These are phyloP conservation scores for Liriodendron chinense DNA, from an alignment of 164 flowering plant species.

Conservation along the genomic window DNA sequence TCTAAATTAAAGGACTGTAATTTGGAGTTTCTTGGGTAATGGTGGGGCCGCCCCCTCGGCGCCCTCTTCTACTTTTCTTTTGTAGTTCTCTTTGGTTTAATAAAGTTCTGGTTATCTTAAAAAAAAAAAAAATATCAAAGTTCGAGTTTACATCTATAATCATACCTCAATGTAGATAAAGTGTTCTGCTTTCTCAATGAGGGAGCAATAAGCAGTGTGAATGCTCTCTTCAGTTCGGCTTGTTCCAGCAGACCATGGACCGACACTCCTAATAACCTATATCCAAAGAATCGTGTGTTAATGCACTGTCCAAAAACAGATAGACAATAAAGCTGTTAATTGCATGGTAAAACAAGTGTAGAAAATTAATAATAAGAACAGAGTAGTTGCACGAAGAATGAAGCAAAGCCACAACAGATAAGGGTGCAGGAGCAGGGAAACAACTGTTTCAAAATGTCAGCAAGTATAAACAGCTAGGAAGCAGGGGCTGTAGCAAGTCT, in stretches of 20 bases:
- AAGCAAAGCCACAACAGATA: no score
- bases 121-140: not conserved
- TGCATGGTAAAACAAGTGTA: not conserved
- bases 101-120: no score
- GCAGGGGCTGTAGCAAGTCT: no score
- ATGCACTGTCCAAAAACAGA: not conserved
- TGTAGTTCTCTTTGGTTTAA: no score
- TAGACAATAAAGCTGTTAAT: not conserved
- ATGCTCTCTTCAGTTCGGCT: slow-evolving; percentile 95
- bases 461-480: no score
- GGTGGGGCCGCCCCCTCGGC: no score
- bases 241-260: slow-evolving; percentile 99
- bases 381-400: not conserved
- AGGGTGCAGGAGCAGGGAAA: no score
- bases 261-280: slow-evolving; percentile 90
- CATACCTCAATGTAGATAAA: slow-evolving; percentile 89
- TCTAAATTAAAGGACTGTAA: no score
- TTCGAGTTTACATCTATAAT: not conserved
- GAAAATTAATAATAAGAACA: not conserved
- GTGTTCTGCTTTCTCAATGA: slow-evolving; percentile 89
- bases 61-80: no score
- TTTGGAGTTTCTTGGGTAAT: no score
- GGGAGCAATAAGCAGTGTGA: slow-evolving; percentile 91
- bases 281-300: not conserved
- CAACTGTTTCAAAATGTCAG: no score